phyloP scores from a whole-genome alignment of 495 filamentous ascomycete species.

The Aspergillus homomorphus region DNA sequence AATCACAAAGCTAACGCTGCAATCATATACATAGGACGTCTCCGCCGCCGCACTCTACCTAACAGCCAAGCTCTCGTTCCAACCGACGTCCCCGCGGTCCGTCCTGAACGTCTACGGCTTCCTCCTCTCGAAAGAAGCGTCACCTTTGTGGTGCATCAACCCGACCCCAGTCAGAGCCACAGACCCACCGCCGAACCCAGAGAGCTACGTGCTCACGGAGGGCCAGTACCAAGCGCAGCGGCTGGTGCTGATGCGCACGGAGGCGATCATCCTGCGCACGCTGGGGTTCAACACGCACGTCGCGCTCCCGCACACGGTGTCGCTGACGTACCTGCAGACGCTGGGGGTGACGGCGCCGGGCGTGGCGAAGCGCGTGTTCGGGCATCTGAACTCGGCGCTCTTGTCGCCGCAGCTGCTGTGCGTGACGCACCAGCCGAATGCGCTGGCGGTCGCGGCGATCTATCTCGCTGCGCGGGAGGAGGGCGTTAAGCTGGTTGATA shows the following conservation, averaged over 20 bases:
- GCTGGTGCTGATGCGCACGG: conserved; percentile 60
- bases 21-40: conserved; percentile 54
- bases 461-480: conserved; percentile 84
- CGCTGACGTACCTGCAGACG: conserved; percentile 88
- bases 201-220: conserved; percentile 72
- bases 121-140: conserved; percentile 63
- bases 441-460: conserved; percentile 81
- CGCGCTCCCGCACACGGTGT: conserved; percentile 80
- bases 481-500: conserved; percentile 70
- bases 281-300: conserved; percentile 82
- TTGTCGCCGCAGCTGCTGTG: conserved; percentile 87
- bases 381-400: conserved; percentile 77
- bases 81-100: conserved; percentile 71
- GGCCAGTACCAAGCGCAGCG: conserved; percentile 61
- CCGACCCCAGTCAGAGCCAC: conserved; percentile 10
- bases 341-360: conserved; percentile 55
- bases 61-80: conserved; percentile 76
- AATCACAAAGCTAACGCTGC: background rate
- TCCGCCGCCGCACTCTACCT: conserved; percentile 82
- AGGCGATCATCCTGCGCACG: conserved; percentile 69
- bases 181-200: conserved; percentile 39
- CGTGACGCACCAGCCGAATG: conserved; percentile 84
- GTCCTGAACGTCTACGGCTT: conserved; percentile 81
- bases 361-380: conserved; percentile 62
- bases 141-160: conserved; percentile 54